Evolutionary conservation across 2,329 filamentous ascomycete genomes (phyloP).

Genomic region (Beauveria bassiana): DNA sequence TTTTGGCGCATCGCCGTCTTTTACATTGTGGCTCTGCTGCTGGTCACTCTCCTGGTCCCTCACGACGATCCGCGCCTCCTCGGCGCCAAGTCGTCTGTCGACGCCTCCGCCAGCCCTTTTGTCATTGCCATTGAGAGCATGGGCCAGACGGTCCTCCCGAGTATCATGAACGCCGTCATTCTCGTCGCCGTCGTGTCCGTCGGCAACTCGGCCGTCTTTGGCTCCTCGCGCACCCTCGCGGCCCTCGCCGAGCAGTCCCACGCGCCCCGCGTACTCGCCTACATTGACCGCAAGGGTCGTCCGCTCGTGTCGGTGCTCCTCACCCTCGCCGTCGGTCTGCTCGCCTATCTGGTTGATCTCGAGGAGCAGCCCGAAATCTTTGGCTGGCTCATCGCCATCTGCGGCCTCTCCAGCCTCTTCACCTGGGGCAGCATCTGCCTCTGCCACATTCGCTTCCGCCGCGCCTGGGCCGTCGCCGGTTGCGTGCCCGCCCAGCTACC

Average conservation of each 20-base stretch:
- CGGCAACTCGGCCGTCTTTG: slow-evolving; percentile 44
- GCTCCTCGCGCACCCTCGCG: slow-evolving; percentile 43
- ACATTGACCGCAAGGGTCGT: slow-evolving; percentile 43
- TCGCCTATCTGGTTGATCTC: slow-evolving; percentile 36
- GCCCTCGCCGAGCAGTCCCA: slow-evolving; percentile 44
- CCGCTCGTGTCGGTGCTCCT: slow-evolving; percentile 36
- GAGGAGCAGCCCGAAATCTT: slow-evolving; percentile 43
- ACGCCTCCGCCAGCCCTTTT: slow-evolving; percentile 37
- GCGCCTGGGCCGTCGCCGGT: slow-evolving; percentile 27
- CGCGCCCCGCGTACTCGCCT: slow-evolving; percentile 41
- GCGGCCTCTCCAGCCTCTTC: slow-evolving; percentile 53
- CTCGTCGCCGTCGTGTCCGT: slow-evolving; percentile 44
- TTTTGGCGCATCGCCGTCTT: slow-evolving; percentile 41
- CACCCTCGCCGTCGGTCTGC: slow-evolving; percentile 34
- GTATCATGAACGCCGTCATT: slow-evolving; percentile 45
- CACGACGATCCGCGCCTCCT: slow-evolving; percentile 34
- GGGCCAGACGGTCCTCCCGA: slow-evolving; percentile 35
- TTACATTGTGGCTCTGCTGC: slow-evolving; percentile 37
- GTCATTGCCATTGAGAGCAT: slow-evolving; percentile 40
- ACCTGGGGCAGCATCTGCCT: slow-evolving; percentile 70
- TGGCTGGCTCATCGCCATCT: slow-evolving; percentile 55
- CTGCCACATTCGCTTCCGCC: slow-evolving; percentile 74
- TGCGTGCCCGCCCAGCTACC: slow-evolving; percentile 62
- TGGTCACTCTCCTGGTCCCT: slow-evolving; percentile 35
- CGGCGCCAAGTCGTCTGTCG: slow-evolving; percentile 18